Base-by-base conservation (phyloP, 1,284 basidiomycete species). In the Ustilago nuda region DNA sequence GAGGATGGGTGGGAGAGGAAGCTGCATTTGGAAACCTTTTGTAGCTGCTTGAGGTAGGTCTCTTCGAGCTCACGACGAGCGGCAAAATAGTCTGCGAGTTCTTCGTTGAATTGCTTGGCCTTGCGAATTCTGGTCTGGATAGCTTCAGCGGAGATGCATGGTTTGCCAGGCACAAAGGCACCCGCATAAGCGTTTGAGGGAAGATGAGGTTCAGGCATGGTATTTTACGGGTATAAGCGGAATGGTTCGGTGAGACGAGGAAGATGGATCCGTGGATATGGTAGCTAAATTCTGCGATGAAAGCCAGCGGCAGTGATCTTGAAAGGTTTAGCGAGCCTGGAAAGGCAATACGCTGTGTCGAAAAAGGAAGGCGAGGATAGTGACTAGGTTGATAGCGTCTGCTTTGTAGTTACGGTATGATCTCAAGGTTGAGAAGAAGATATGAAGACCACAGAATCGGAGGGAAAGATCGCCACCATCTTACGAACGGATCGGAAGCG, bases 1-100 rank as follows among this genome's bases (percentile, higher is more conserved):
- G 78, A 54, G 0, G 82, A 78, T 13, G 85, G 70, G 33, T 83
- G 75, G 8, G 78, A 73, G 30, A 80, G 87, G 84, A 55, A 87
- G 83, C 19, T 86, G 81, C 61, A 85, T 60, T 82, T 80, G 1
- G 85, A 78, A 36, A 89, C 80, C 80, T 89, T 89, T n/a, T 86
- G 77, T 23, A 90, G 85, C 27, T 86, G 81, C 35, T 87, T 86
- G n/a, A 88, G 86, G 73, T 89, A 89, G 39, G 79, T 58, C 17
- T 86, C 83, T 66, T 89, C 89, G 48, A 88, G 86, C 4, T 80
- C 80, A 0, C 87, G 84, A 27, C 89, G 85, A 50, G 89, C 89
- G 41, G 86, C 86, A 82, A 87, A 88, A 66, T 89, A 86, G 59
- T 88, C 87, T 32, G 88, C 87, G 23, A 85, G 79, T 19, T 84